A percentile compares a stretch with the other conserved stretches of the same genome.
These are phyloP conservation scores for Cardamine chenopodiifolia DNA, from an alignment of 345 rosid genomes.

Conservation along the genomic window DNA sequence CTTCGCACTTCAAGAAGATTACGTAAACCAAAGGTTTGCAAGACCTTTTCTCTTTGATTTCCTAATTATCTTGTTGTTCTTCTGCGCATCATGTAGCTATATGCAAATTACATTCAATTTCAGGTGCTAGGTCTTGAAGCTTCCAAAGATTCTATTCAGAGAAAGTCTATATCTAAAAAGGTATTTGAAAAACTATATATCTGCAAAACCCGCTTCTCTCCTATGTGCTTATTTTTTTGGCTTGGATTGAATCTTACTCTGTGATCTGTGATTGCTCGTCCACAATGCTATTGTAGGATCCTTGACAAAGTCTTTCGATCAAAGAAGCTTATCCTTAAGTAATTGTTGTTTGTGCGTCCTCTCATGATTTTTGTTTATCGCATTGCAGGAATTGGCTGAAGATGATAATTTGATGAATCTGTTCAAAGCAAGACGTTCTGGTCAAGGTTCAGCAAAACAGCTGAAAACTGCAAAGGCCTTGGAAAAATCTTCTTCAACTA, in stretches of 20 bases:
- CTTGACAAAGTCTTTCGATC: conserved; percentile 16
- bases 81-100: conserved; percentile 15
- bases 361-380: conserved; percentile 14
- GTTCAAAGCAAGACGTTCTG: conserved; percentile 44
- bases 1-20: conserved; percentile 33
- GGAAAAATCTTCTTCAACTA: conserved; percentile 46
- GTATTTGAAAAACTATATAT: conserved; percentile 42
- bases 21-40: conserved; percentile 42
- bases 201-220: background rate
- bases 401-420: conserved; percentile 43
- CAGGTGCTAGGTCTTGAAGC: conserved; percentile 34
- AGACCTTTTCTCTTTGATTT: conserved; percentile 8
- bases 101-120: background rate
- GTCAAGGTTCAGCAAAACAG: conserved; percentile 54
- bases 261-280: conserved; percentile 12
- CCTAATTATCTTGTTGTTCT: background rate
- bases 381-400: conserved; percentile 50
- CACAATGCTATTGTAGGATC: conserved; percentile 9
- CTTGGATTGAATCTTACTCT: conserved; percentile 21
- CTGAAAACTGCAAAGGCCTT: conserved; percentile 46
- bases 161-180: conserved; percentile 48
- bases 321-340: conserved; percentile 15
- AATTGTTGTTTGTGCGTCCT: background rate
- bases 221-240: background rate
- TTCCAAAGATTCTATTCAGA: conserved; percentile 40